Base-by-base conservation (phyloP, 805 yeast species). In the Candida boidinii region DNA sequence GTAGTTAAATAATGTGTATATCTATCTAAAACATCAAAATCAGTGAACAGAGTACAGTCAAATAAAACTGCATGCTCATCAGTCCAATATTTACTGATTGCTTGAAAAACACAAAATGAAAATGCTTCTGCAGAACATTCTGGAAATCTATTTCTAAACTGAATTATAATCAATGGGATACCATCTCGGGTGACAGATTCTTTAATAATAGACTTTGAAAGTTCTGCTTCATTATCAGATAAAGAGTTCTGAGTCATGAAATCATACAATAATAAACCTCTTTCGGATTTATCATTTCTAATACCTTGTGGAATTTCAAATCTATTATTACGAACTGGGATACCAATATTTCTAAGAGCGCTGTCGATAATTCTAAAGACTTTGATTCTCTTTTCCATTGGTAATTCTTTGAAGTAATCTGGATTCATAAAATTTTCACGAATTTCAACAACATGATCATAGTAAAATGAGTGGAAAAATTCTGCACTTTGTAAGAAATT, bases 121-220 rank as follows among this genome's bases (percentile, higher is more conserved):
- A 79, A 54, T 4, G 72, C 56, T 28, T 80, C 79, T 0, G 66
- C 49, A 28, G 69, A 71, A 11, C 51, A 29, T 8, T 52, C 53
- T 10, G 50, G 53, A 5, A 60, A 46, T 24, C 72, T 59, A 14
- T 66, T 53, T 7, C 50, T 46, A 40, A 66, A 63, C 27, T 73
- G 70, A 17, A 80, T 44, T 3, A 79, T 74, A 18, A 82, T 58
- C 15, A 77, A 66, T 1, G 92, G 94, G 0, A 73, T 56, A 11
- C 94, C 94, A 48, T 83, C 94, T 24, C 69, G 63, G 23, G 80
- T 73, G 12, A 80, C 72, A 1, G 82, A 73, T 40, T 75, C 85
- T 32, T 71, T 75, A 9, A 82, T 65, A 23, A 78, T 58, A 0
- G 66, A 60, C 11, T 56, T 44, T 12, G 70, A 72, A n/a, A 60